A percentile compares a stretch with the other conserved stretches of the same genome.
Evolutionary conservation across 371 early-diverging fungal genomes (phyloP).

Genomic region (Mucor circinelloides): DNA sequence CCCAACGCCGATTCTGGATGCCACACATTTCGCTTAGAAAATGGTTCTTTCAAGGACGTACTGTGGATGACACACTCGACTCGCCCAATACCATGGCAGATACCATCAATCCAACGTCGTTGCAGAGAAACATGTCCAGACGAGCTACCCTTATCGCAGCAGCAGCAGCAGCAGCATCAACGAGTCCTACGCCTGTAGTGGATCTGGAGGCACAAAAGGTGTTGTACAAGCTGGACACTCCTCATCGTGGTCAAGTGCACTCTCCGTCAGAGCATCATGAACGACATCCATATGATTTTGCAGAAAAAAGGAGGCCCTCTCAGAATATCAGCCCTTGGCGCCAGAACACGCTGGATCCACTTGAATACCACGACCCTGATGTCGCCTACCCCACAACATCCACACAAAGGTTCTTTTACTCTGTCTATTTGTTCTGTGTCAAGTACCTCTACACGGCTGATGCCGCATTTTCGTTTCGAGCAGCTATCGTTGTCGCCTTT

Average conservation of each 20-base stretch:
- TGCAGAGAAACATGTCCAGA: conserved; percentile 23
- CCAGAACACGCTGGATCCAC: conserved; percentile 26
- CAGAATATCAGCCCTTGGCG: conserved; percentile 13
- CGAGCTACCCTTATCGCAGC: conserved; percentile 15
- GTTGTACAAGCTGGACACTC: conserved; percentile 15
- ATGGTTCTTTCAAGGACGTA: conserved; percentile 18
- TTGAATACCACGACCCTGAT: conserved; percentile 49
- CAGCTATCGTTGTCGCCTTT: conserved; percentile 33
- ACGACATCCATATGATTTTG: background rate
- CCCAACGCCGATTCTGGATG: conserved; percentile 29
- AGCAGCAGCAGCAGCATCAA: background rate
- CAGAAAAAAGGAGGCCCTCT: background rate
- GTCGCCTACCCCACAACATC: conserved; percentile 40
- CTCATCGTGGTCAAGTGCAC: conserved; percentile 15
- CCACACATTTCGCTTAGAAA: conserved; percentile 32
- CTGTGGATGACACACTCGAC: conserved; percentile 23
- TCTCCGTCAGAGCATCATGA: conserved; percentile 7
- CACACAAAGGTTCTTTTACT: conserved; percentile 33
- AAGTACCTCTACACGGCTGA: conserved; percentile 40
- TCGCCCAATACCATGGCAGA: conserved; percentile 27
- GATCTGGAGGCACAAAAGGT: conserved; percentile 10
- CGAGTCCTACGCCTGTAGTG: background rate
- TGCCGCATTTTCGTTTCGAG: conserved; percentile 39
- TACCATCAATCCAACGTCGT: background rate
- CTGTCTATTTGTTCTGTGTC: conserved; percentile 24